Conservation (phyloP, 106 monocot genomes). For the Dioscorea zingiberensis region DNA sequence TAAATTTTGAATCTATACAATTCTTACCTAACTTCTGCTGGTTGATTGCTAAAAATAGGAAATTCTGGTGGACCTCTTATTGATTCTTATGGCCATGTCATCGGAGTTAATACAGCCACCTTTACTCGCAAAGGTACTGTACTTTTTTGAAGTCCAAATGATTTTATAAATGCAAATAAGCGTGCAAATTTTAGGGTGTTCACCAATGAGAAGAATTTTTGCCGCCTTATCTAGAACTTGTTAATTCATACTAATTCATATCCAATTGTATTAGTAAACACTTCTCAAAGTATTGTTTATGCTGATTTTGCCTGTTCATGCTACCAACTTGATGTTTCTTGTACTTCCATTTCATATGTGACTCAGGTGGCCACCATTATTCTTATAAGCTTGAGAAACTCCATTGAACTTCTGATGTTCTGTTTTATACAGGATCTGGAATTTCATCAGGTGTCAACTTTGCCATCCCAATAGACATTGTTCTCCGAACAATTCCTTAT, state of each 20-base stretch:
- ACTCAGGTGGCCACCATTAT: background rate
- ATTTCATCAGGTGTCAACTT: conserved; percentile 90
- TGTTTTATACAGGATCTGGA: conserved; percentile 47
- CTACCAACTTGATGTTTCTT: background rate
- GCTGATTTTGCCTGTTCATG: background rate
- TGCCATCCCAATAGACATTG: conserved; percentile 74
- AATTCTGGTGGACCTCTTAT: conserved; percentile 93
- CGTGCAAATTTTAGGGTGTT: background rate
- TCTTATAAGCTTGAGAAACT: background rate
- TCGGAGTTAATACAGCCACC: conserved; percentile 93
- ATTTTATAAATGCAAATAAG: no score
- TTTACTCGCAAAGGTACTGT: conserved; percentile 86
- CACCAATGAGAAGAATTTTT: background rate
- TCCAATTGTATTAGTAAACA: background rate
- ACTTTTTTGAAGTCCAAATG: no score
- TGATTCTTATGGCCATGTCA: conserved; percentile 85
- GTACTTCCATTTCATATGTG: background rate
- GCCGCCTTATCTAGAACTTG: background rate
- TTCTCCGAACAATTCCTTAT: conserved; percentile 64
- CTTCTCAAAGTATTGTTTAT: background rate
- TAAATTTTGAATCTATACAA: background rate
- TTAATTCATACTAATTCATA: background rate
- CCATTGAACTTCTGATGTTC: background rate
- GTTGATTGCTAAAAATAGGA: conserved; percentile 27
- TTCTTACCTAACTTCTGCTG: background rate